Evolutionary conservation across 1,284 basidiomycete species (phyloP).

Genomic region (Melampsora larici-populina): DNA sequence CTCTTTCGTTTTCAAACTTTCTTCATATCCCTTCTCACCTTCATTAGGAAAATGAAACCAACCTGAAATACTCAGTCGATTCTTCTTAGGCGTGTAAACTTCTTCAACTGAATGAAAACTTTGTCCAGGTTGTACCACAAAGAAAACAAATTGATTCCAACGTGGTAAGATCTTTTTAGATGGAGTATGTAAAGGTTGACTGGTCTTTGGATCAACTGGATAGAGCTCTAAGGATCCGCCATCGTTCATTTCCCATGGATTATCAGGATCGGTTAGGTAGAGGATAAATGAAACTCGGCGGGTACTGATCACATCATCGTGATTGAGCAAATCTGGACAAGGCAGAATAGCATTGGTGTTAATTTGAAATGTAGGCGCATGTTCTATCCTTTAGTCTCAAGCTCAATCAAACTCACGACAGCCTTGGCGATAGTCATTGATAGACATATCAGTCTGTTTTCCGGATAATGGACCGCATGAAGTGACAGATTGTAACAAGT

Average conservation of each 20-base stretch:
- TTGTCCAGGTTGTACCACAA: constrained; percentile 71
- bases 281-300: constrained; percentile 95
- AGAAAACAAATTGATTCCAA: constrained; percentile 97
- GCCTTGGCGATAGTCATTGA: constrained; percentile 80
- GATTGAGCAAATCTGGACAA: constrained; percentile 82
- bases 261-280: constrained; percentile 78
- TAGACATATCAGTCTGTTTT: constrained; percentile 90
- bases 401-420: constrained; percentile 50
- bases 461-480: constrained; percentile 88
- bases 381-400: neutral
- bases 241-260: constrained; percentile 56
- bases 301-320: constrained; percentile 96
- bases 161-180: constrained; percentile 68
- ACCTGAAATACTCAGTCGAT: constrained; percentile 76
- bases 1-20: constrained; percentile 16
- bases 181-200: constrained; percentile 58
- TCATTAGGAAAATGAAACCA: constrained; percentile 60
- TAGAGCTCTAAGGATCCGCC: constrained; percentile 96
- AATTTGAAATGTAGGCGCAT: neutral
- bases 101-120: constrained; percentile 98
- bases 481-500: constrained; percentile 80
- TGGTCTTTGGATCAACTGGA: constrained; percentile 57
- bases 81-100: constrained; percentile 72
- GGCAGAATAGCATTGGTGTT: constrained; percentile 49
- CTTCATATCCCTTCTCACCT: too few relatives aligned